A percentile compares a stretch with the other conserved stretches of the same genome.
Conservation (phyloP, 192 early-diverging fungal genomes). For the Lobosporangium transversale region DNA sequence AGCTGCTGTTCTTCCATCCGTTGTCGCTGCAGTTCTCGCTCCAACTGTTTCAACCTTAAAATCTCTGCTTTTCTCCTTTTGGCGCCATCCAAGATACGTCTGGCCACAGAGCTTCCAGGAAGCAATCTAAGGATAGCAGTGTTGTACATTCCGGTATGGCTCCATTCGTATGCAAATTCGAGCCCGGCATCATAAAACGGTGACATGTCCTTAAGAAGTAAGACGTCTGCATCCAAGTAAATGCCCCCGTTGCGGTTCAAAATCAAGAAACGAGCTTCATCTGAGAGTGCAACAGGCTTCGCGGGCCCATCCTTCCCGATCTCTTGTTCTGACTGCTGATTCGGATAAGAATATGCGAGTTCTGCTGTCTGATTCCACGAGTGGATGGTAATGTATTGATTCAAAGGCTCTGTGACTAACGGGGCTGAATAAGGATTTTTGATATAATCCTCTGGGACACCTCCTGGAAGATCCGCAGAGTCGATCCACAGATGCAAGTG, state of each 20-base stretch:
- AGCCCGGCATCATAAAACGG: conserved; percentile 38
- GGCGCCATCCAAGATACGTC: conserved; percentile 45
- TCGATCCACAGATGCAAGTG: conserved; percentile 47
- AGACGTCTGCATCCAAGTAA: conserved; percentile 51
- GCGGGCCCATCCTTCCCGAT: background rate
- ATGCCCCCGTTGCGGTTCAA: conserved; percentile 50
- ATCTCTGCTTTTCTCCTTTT: conserved; percentile 22
- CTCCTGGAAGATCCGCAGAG: conserved; percentile 32
- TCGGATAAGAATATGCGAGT: conserved; percentile 7
- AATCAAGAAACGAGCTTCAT: conserved; percentile 51
- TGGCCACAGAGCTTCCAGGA: conserved; percentile 22
- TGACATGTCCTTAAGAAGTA: conserved; percentile 47
- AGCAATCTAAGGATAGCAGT: conserved; percentile 39
- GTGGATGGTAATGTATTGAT: conserved; percentile 26
- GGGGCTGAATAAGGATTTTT: conserved; percentile 23
- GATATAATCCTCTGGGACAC: conserved; percentile 30
- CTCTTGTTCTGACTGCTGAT: background rate
- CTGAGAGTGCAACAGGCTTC: conserved; percentile 39
- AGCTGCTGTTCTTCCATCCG: background rate
- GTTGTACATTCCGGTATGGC: conserved; percentile 44
- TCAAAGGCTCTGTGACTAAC: conserved; percentile 7
- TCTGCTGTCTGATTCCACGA: conserved; percentile 37
- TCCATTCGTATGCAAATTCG: conserved; percentile 55
- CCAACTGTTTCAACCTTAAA: conserved; percentile 1
- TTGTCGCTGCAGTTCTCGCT: background rate